Percentiles rank a stretch among this genome's conserved stretches.
Evolutionary conservation across 108 stramenopile genomes (phyloP).

Genomic region (Parietichytrium sp.): DNA sequence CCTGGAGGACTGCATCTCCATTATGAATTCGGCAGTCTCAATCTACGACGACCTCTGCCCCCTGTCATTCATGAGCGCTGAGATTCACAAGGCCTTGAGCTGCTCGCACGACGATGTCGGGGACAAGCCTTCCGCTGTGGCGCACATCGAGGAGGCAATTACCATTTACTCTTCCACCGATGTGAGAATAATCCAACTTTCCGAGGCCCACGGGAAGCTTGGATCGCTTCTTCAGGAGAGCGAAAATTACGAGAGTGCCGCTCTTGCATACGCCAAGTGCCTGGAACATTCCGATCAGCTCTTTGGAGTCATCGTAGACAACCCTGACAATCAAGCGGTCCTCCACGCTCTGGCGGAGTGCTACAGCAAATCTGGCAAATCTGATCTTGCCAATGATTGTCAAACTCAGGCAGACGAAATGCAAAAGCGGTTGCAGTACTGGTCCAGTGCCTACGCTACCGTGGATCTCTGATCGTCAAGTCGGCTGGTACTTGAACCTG

Average conservation of each 20-base stretch:
- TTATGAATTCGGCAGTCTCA: neutral
- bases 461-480: too few relatives aligned
- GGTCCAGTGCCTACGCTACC: neutral
- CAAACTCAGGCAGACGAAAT: neutral
- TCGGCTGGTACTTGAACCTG: too few relatives aligned
- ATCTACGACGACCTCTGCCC: neutral
- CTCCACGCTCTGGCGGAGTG: neutral
- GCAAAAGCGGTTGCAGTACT: neutral
- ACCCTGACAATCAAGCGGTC: neutral
- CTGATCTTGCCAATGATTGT: neutral
- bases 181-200: too few relatives aligned
- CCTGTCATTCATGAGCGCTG: neutral
- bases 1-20: neutral
- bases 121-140: neutral
- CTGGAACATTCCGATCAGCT: constrained; percentile 22
- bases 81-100: neutral
- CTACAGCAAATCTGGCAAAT: neutral
- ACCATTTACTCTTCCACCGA: neutral
- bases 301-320: neutral
- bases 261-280: neutral
- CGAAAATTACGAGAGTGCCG: neutral
- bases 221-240: neutral
- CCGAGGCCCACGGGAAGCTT: neutral
- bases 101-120: neutral
- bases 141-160: constrained; percentile 9